Evolutionary conservation across 768 basidiomycete species (phyloP).

Genomic region (Bullera alba): DNA sequence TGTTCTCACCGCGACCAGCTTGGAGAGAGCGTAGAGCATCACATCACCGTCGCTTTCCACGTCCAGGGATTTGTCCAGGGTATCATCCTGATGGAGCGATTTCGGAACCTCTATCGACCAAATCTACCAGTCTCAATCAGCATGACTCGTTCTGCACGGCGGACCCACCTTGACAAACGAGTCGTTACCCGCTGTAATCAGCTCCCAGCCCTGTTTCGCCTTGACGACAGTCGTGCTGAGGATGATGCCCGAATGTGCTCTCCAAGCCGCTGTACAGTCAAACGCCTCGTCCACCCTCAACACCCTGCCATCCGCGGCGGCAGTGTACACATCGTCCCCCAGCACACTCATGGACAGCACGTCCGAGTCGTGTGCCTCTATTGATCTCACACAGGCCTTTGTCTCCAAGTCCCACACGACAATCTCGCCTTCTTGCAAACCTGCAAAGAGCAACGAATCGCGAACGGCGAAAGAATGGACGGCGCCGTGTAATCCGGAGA

Average conservation of each 20-base stretch:
- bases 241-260: constrained; percentile 70
- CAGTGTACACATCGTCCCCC: constrained; percentile 53
- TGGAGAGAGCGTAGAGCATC: constrained; percentile 69
- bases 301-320: constrained; percentile 57
- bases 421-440: constrained; percentile 89
- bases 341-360: constrained; percentile 72
- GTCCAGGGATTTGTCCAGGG: constrained; percentile 12
- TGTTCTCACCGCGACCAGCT: constrained; percentile 81
- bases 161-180: constrained; percentile 67
- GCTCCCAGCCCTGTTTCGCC: constrained; percentile 45
- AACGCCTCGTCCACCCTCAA: constrained; percentile 82
- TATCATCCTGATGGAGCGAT: constrained; percentile 3
- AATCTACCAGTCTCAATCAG: constrained; percentile 34
- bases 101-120: constrained; percentile 47
- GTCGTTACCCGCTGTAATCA: constrained; percentile 80
- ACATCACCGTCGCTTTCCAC: constrained; percentile 53
- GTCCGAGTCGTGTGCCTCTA: constrained; percentile 82
- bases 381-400: constrained; percentile 72
- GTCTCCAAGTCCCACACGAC: constrained; percentile 88
- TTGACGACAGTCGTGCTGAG: constrained; percentile 65
- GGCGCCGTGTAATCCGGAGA: constrained; percentile 55
- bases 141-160: background rate
- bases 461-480: constrained; percentile 69
- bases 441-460: constrained; percentile 79
- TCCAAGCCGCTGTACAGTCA: constrained; percentile 75